Conservation (phyloP, 225 moss, liverwort and hornwort species). For the Marchantia paleacea region DNA sequence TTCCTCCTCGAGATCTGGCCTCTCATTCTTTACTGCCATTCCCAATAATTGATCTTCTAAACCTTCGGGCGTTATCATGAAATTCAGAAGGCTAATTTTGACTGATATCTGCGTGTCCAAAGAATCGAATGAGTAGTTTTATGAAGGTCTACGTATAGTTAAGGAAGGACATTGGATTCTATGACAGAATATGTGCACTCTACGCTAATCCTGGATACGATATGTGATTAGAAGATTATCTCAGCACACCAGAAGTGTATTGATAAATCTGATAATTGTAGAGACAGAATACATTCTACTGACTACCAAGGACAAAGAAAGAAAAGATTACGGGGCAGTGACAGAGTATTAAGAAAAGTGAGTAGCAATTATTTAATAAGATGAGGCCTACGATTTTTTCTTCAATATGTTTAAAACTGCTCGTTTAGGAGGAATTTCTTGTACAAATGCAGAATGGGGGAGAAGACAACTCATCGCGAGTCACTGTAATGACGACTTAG, state of each 20-base stretch:
- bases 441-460: background rate
- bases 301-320: too few species aligned
- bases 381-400: too few species aligned
- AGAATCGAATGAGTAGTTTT: background rate
- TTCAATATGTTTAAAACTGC: too few species aligned
- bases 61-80: slow-evolving; percentile 72
- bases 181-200: background rate
- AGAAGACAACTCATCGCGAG: background rate
- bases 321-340: too few species aligned
- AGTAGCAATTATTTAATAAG: too few species aligned
- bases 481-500: background rate
- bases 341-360: too few species aligned
- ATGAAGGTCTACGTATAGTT: background rate
- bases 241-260: too few species aligned
- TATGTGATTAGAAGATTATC: too few species aligned
- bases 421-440: too few species aligned
- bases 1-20: slow-evolving; percentile 71
- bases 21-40: slow-evolving; percentile 69
- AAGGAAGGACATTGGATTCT: background rate
- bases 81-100: slow-evolving; percentile 65
- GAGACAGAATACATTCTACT: too few species aligned
- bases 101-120: slow-evolving; percentile 47
- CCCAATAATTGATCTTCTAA: slow-evolving; percentile 68
- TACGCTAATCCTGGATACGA: background rate
- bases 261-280: too few species aligned